A percentile compares a stretch with the other conserved stretches of the same genome.
phyloP scores from a whole-genome alignment of 257 asterid species.

The Voacanga thouarsii region DNA sequence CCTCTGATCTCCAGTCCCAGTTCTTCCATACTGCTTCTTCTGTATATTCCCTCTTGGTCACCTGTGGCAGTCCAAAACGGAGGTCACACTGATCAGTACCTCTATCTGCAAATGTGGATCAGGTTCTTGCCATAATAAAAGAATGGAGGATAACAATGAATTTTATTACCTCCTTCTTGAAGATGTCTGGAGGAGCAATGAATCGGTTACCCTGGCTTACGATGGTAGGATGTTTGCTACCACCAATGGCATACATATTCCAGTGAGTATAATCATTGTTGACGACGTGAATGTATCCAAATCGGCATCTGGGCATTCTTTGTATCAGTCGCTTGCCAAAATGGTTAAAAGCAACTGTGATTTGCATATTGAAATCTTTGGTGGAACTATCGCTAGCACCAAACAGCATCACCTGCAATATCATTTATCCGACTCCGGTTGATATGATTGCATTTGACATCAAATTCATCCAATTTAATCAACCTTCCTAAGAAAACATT shows the following conservation, averaged over 20 bases:
- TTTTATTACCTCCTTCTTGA: conserved; percentile 49
- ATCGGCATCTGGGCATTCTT: conserved; percentile 85
- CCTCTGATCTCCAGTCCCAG: conserved; percentile 92
- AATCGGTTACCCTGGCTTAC: conserved; percentile 89
- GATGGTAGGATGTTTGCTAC: conserved; percentile 68
- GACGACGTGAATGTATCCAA: conserved; percentile 74
- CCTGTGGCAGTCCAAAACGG: conserved; percentile 24
- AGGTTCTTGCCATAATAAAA: no score
- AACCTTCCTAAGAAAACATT: no score
- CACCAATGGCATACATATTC: conserved; percentile 95
- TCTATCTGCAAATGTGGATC: no score
- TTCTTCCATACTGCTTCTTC: conserved; percentile 46
- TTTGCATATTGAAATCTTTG: conserved; percentile 57
- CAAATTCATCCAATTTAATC: no score
- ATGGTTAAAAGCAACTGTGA: conserved; percentile 83
- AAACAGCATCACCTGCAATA: conserved; percentile 50
- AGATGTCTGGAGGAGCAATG: conserved; percentile 54
- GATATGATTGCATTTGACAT: no score
- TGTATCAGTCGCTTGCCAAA: conserved; percentile 82
- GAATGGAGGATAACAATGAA: neutral
- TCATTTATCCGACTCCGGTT: no score
- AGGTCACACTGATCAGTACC: neutral
- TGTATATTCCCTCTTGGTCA: conserved; percentile 69
- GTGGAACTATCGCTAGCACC: conserved; percentile 62
- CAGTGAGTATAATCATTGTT: conserved; percentile 95